phyloP scores from a whole-genome alignment of 768 basidiomycete species.

The Coprinopsis sp. region DNA sequence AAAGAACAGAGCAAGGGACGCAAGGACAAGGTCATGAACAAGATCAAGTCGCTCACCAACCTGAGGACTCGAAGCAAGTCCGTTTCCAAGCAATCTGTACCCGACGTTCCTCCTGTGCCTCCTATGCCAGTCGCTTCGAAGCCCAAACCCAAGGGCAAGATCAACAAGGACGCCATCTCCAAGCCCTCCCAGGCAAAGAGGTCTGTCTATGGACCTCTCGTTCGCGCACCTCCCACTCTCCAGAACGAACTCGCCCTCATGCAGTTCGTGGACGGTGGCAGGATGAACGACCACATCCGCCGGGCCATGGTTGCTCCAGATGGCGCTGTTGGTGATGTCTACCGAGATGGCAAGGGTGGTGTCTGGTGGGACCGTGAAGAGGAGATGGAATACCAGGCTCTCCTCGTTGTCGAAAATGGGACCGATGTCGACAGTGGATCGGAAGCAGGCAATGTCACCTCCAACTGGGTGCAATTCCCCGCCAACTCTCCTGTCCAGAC shows the following conservation, averaged over 20 bases:
- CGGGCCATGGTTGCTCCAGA: constrained; percentile 55
- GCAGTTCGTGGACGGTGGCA: constrained; percentile 67
- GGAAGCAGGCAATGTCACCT: constrained; percentile 8
- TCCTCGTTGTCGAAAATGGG: constrained; percentile 36
- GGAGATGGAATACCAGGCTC: constrained; percentile 61
- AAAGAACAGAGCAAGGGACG: constrained; percentile 11
- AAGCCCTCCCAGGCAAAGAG: constrained; percentile 40
- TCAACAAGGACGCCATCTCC: constrained; percentile 23
- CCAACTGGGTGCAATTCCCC: constrained; percentile 21
- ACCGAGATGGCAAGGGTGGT: constrained; percentile 56
- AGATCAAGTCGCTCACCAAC: constrained; percentile 11
- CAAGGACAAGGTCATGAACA: constrained; percentile 11
- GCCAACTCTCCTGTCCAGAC: constrained; percentile 8
- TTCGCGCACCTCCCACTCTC: constrained; percentile 46
- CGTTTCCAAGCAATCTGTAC: neutral
- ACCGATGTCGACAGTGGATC: constrained; percentile 19
- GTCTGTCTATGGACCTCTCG: constrained; percentile 38
- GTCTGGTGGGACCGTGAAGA: constrained; percentile 74
- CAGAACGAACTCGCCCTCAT: constrained; percentile 63
- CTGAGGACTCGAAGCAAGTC: constrained; percentile 11
- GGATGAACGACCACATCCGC: constrained; percentile 47
- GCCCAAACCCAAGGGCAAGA: constrained; percentile 11
- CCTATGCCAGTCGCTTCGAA: constrained; percentile 12
- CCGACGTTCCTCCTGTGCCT: neutral
- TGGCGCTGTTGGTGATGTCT: constrained; percentile 48